phyloP scores from a whole-genome alignment of 1,284 basidiomycete species.

The Ganoderma leucocontextum region DNA sequence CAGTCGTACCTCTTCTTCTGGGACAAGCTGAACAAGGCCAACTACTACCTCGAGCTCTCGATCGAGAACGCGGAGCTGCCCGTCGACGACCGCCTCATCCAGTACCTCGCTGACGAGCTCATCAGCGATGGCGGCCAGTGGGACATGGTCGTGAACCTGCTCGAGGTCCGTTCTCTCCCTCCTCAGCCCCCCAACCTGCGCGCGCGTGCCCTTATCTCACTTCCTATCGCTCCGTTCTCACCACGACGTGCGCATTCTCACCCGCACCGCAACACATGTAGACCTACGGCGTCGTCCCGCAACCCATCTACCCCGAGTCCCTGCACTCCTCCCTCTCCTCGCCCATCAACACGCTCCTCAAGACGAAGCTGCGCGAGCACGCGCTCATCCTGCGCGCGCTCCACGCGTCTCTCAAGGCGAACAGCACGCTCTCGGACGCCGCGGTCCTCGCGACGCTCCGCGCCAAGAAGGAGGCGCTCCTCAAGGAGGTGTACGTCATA shows the following conservation, averaged over 20 bases:
- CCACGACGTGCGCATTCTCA: neutral
- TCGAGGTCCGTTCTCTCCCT: slow-evolving; percentile 55
- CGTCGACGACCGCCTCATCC: slow-evolving; percentile 84
- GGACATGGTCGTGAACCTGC: slow-evolving; percentile 93
- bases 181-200: neutral
- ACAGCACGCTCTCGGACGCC: slow-evolving; percentile 43
- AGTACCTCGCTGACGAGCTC: slow-evolving; percentile 79
- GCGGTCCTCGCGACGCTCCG: slow-evolving; percentile 61
- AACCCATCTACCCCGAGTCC: slow-evolving; percentile 87
- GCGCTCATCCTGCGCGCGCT: slow-evolving; percentile 82
- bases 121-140: slow-evolving; percentile 94
- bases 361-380: slow-evolving; percentile 92
- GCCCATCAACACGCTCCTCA: slow-evolving; percentile 82
- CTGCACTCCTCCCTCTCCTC: slow-evolving; percentile 80
- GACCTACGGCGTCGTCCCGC: slow-evolving; percentile 88
- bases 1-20: slow-evolving; percentile 93
- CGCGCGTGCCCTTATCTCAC: neutral
- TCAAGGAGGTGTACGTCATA: slow-evolving; percentile 89
- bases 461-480: slow-evolving; percentile 84
- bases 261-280: slow-evolving; percentile 33
- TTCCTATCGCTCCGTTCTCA: neutral
- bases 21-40: slow-evolving; percentile 95
- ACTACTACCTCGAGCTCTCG: slow-evolving; percentile 92
- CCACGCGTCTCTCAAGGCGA: slow-evolving; percentile 56
- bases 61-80: slow-evolving; percentile 86